These are phyloP conservation scores for Sporisorium exsertum DNA, from an alignment of 1,284 basidiomycete genomes.

Conservation along the genomic window DNA sequence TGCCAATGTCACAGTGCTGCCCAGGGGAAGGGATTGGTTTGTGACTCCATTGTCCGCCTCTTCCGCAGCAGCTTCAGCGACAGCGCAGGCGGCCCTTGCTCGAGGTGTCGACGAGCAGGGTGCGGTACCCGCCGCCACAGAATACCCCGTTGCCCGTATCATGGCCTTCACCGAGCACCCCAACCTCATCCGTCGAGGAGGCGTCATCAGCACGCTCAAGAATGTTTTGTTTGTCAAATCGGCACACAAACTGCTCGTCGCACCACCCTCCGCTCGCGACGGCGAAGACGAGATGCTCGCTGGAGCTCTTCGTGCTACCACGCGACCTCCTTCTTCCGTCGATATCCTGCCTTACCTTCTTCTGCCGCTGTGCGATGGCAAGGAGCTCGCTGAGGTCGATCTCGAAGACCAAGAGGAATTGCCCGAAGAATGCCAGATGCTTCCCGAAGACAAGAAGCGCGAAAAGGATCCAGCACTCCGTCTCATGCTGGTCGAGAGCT, in stretches of 20 bases:
- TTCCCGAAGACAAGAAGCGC: conserved; percentile 84
- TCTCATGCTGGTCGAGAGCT: conserved; percentile 86
- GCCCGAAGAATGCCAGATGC: conserved; percentile 85
- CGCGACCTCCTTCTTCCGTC: conserved; percentile 57
- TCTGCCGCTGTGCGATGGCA: conserved; percentile 90
- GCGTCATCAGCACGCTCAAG: conserved; percentile 67
- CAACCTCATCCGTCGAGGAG: conserved; percentile 66
- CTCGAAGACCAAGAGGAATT: conserved; percentile 87
- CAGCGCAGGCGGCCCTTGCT: conserved; percentile 50
- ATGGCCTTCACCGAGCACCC: conserved; percentile 68
- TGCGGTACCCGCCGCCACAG: conserved; percentile 37
- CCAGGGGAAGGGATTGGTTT: conserved; percentile 66
- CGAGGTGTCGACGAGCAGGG: conserved; percentile 38
- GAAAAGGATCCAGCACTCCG: conserved; percentile 85
- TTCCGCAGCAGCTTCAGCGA: conserved; percentile 43
- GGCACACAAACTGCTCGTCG: conserved; percentile 61
- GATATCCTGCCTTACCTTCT: conserved; percentile 74
- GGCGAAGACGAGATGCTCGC: conserved; percentile 51
- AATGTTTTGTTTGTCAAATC: conserved; percentile 67
- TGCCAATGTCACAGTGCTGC: conserved; percentile 65
- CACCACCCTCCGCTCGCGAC: conserved; percentile 52
- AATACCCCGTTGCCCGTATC: conserved; percentile 65
- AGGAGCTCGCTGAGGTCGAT: conserved; percentile 74
- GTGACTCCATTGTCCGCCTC: conserved; percentile 57
- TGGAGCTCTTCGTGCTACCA: conserved; percentile 50